A percentile compares a stretch with the other conserved stretches of the same genome.
Conservation (phyloP, 352 stramenopile genomes). For the Pelagophyceae sp. region DNA sequence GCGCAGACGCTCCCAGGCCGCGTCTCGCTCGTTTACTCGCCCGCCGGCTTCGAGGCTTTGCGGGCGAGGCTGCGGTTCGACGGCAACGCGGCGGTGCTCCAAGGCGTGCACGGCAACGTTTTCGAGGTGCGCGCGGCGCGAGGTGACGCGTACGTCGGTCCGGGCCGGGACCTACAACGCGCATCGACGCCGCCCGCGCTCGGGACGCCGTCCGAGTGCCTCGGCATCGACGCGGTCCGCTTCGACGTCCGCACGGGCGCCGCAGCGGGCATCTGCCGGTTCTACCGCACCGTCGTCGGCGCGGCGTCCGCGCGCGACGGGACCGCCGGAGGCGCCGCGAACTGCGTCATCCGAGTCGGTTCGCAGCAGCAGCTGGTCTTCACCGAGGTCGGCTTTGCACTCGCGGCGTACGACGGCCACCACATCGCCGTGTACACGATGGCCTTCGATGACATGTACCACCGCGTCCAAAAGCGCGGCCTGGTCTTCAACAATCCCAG, state of each 20-base stretch:
- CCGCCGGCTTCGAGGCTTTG: neutral
- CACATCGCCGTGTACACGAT: neutral
- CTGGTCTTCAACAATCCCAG: conserved; percentile 8
- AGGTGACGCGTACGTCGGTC: neutral
- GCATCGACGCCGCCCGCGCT: too few relatives aligned
- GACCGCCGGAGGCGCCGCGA: too few relatives aligned
- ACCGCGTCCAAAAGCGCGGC: too few relatives aligned
- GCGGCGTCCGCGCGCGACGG: neutral
- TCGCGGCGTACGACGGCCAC: conserved; percentile 6
- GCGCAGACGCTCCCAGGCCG: neutral
- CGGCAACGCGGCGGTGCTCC: too few relatives aligned
- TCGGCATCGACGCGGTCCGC: neutral
- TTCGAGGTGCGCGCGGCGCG: neutral
- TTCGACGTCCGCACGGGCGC: conserved; percentile 1
- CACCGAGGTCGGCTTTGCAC: neutral
- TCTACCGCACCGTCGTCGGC: neutral
- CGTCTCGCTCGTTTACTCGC: neutral
- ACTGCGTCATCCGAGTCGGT: neutral
- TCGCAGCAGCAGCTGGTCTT: neutral
- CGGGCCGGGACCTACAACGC: neutral
- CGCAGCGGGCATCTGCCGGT: neutral
- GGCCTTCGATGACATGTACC: neutral
- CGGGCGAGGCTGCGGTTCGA: neutral
- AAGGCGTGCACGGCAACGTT: conserved; percentile 6
- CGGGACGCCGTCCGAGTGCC: neutral